These are phyloP conservation scores for Sonneratia alba DNA, from an alignment of 345 rosid genomes.

Conservation along the genomic window DNA sequence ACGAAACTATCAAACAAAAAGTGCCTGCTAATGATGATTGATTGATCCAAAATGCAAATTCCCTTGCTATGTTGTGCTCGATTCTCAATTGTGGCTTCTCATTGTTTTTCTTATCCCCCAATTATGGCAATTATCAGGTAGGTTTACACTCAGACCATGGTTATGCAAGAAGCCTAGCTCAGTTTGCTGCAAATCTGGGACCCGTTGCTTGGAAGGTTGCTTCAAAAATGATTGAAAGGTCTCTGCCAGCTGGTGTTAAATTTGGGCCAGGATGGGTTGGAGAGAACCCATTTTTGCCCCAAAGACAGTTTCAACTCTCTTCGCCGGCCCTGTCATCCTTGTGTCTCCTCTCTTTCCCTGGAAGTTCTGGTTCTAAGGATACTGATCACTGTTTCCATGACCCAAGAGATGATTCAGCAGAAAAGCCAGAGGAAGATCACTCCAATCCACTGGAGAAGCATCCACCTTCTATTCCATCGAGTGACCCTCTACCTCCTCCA, in stretches of 20 bases:
- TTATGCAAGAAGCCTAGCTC: constrained; percentile 73
- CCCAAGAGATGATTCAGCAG: constrained; percentile 13
- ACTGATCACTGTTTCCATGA: constrained; percentile 2
- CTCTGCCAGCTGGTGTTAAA: constrained; percentile 44
- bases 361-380: constrained; percentile 16
- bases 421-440: constrained; percentile 5
- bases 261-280: constrained; percentile 92
- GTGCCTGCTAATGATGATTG: background rate
- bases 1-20: background rate
- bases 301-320: constrained; percentile 16
- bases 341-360: constrained; percentile 13
- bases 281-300: constrained; percentile 45
- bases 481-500: constrained; percentile 11
- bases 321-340: constrained; percentile 13
- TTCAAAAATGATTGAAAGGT: constrained; percentile 37
- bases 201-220: constrained; percentile 64
- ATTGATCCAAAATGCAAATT: background rate
- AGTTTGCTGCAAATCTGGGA: constrained; percentile 68
- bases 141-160: constrained; percentile 67
- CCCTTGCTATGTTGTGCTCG: background rate
- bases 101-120: background rate
- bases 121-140: constrained; percentile 39
- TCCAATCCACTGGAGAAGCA: constrained; percentile 4
- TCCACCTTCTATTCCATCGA: constrained; percentile 5
- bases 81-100: background rate